Evolutionary conservation across 495 filamentous ascomycete genomes (phyloP).

Genomic region (Hyaloscypha finlandica): DNA sequence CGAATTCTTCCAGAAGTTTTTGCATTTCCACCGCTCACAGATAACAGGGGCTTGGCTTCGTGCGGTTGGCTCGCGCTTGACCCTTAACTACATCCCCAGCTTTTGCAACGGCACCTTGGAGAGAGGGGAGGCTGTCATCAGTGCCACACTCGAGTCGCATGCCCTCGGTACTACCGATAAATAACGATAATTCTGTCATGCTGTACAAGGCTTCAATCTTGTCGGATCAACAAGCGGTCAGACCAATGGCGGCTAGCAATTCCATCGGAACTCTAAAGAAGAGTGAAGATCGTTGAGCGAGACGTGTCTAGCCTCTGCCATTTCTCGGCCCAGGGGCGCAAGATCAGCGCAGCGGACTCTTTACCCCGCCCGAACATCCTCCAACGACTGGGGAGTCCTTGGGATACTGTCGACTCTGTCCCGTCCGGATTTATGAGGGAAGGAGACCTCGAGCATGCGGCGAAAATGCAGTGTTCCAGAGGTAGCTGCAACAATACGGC

Average conservation of each 20-base stretch:
- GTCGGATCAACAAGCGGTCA: background rate
- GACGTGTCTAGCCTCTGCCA: background rate
- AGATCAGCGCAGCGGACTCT: background rate
- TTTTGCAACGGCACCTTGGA: background rate
- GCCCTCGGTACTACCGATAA: background rate
- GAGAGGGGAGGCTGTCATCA: too few species aligned
- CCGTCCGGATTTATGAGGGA: background rate
- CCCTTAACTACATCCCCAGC: too few species aligned
- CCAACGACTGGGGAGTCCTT: background rate
- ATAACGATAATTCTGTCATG: background rate
- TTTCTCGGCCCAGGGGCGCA: background rate
- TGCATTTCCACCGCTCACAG: background rate
- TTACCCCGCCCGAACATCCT: background rate
- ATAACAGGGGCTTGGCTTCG: background rate
- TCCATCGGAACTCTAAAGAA: background rate
- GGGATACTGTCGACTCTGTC: background rate
- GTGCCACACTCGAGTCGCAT: background rate
- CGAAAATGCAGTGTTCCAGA: background rate
- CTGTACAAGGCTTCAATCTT: background rate
- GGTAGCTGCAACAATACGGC: background rate
- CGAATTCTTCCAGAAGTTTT: background rate
- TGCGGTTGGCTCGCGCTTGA: too few species aligned
- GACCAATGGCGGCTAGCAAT: background rate
- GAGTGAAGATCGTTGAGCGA: background rate
- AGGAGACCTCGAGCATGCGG: background rate